Evolutionary conservation across 306 rosid genomes (phyloP).

Genomic region (Cucurbita moschata): DNA sequence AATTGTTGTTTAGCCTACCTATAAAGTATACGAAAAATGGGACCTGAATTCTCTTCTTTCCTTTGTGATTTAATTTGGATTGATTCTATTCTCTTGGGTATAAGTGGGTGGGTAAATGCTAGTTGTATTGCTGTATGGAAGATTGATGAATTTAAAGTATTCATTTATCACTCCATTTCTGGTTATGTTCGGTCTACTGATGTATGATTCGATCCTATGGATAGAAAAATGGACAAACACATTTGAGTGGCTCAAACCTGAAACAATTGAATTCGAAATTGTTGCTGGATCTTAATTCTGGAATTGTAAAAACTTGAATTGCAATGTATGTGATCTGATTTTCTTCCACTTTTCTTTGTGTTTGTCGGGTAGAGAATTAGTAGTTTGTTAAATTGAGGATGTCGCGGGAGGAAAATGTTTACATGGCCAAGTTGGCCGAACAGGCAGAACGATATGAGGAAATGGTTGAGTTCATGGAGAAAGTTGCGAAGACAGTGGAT

Average conservation of each 20-base stretch:
- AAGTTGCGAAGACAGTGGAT: slow-evolving; percentile 71
- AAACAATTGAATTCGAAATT: too few species aligned
- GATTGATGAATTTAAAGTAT: neutral
- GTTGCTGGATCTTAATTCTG: neutral
- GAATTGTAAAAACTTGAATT: neutral
- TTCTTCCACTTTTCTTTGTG: neutral
- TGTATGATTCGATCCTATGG: neutral
- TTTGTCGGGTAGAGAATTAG: neutral
- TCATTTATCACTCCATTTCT: neutral
- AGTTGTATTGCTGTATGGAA: neutral
- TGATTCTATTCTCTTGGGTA: neutral
- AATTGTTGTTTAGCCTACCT: neutral
- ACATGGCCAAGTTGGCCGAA: slow-evolving; percentile 87
- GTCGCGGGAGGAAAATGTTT: slow-evolving; percentile 79
- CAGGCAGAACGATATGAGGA: slow-evolving; percentile 91
- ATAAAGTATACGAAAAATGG: neutral
- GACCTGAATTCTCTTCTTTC: neutral
- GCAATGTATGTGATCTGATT: neutral
- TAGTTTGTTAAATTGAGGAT: slow-evolving; percentile 12
- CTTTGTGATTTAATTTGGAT: too few species aligned
- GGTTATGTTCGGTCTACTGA: neutral
- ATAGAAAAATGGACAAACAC: neutral
- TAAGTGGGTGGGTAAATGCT: neutral
- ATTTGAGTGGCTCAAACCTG: neutral
- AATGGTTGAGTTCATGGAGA: slow-evolving; percentile 98